Conservation (phyloP, 75 land plant species). For the Cupressus sempervirens region DNA sequence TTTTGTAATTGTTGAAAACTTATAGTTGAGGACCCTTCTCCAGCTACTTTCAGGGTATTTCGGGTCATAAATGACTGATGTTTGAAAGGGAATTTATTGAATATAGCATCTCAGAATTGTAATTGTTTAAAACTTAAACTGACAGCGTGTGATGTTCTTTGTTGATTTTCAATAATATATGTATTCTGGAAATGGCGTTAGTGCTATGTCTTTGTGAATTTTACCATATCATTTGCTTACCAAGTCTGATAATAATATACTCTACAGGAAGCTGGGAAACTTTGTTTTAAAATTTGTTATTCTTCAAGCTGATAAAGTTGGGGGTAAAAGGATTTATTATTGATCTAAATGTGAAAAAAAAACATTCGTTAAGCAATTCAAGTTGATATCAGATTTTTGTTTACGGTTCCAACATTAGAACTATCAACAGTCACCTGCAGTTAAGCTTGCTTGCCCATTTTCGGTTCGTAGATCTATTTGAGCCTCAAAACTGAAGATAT, state of each 20-base stretch:
- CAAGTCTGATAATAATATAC: background rate
- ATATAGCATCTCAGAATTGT: background rate
- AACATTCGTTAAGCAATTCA: background rate
- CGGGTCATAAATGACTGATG: background rate
- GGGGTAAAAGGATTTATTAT: background rate
- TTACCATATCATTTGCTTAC: background rate
- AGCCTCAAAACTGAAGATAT: background rate
- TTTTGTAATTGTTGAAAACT: background rate
- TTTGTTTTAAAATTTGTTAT: background rate
- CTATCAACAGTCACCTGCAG: background rate
- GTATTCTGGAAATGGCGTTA: background rate
- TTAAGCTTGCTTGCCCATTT: background rate
- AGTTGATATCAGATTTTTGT: background rate
- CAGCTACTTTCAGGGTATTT: background rate
- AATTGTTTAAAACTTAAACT: background rate
- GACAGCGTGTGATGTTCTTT: background rate
- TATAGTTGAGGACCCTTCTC: background rate
- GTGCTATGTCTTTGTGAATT: background rate
- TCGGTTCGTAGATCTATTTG: background rate
- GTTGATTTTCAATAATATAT: background rate
- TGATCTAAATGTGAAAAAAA: background rate
- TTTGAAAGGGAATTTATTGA: background rate
- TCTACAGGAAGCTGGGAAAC: background rate
- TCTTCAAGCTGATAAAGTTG: background rate
- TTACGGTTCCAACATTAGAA: background rate